These are phyloP conservation scores for Ophiognomonia clavigignenti-juglandacearum DNA, from an alignment of 2,329 filamentous ascomycete genomes.

Conservation along the genomic window DNA sequence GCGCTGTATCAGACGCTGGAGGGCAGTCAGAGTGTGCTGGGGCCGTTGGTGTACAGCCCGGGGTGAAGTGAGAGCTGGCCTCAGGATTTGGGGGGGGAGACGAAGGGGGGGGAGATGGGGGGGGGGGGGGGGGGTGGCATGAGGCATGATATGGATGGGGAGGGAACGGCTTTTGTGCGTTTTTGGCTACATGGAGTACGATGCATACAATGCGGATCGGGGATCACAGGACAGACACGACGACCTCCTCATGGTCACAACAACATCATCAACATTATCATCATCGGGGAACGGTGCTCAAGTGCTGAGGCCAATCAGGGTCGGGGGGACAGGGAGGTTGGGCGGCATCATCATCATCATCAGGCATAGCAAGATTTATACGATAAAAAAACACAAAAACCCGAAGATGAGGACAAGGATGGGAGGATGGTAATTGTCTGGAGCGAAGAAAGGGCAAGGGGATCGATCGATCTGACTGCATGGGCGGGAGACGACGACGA, in stretches of 20 bases:
- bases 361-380: too few relatives aligned
- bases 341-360: not conserved
- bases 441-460: too few relatives aligned
- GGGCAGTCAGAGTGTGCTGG: conserved; percentile 43
- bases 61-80: conserved; percentile 23
- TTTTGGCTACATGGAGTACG: too few relatives aligned
- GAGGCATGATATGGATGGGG: not conserved
- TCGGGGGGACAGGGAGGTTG: not conserved
- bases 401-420: too few relatives aligned
- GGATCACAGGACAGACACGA: too few relatives aligned
- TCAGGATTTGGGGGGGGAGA: not conserved
- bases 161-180: too few relatives aligned
- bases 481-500: too few relatives aligned
- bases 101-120: not conserved
- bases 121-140: not conserved
- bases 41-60: conserved; percentile 57
- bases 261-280: not conserved
- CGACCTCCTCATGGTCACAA: too few relatives aligned
- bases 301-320: conserved; percentile 6
- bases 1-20: conserved; percentile 41
- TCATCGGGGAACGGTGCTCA: conserved; percentile 8
- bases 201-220: too few relatives aligned
- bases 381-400: too few relatives aligned
- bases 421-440: too few relatives aligned
- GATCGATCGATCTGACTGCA: too few relatives aligned